These are phyloP conservation scores for Vinca minor DNA, from an alignment of 257 asterid species.

Conservation along the genomic window DNA sequence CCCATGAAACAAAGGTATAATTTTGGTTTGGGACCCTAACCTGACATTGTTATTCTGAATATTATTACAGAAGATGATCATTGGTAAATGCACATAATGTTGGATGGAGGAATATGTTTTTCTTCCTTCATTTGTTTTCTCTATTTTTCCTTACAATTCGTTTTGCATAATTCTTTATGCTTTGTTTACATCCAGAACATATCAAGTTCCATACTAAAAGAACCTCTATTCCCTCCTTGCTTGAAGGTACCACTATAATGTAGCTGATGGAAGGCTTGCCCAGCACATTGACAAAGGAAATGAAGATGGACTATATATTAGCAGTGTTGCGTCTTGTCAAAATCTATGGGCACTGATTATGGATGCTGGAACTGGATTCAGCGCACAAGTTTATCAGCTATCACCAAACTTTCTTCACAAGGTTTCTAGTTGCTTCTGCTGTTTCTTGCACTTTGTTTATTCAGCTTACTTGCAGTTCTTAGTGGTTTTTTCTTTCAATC, in stretches of 20 bases:
- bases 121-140: too few relatives aligned
- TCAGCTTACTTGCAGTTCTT: not conserved
- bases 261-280: slow-evolving; percentile 52
- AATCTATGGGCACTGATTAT: slow-evolving; percentile 76
- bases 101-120: not conserved
- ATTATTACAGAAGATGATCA: not conserved
- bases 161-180: too few relatives aligned
- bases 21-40: too few relatives aligned
- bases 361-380: slow-evolving; percentile 88
- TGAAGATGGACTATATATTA: slow-evolving; percentile 62
- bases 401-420: slow-evolving; percentile 66
- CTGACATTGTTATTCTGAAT: too few relatives aligned
- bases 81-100: not conserved
- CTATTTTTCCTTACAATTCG: too few relatives aligned
- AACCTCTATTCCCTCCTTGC: slow-evolving; percentile 36
- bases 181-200: not conserved
- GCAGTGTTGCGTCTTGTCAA: slow-evolving; percentile 57
- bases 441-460: not conserved
- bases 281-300: slow-evolving; percentile 74
- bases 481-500: too few relatives aligned
- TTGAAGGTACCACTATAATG: slow-evolving; percentile 84
- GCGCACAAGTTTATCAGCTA: slow-evolving; percentile 48
- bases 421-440: slow-evolving; percentile 25
- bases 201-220: not conserved
- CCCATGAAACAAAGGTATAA: slow-evolving; percentile 84